These are phyloP conservation scores for Alternaria rosae DNA, from an alignment of 2,329 filamentous ascomycete species.

Conservation along the genomic window DNA sequence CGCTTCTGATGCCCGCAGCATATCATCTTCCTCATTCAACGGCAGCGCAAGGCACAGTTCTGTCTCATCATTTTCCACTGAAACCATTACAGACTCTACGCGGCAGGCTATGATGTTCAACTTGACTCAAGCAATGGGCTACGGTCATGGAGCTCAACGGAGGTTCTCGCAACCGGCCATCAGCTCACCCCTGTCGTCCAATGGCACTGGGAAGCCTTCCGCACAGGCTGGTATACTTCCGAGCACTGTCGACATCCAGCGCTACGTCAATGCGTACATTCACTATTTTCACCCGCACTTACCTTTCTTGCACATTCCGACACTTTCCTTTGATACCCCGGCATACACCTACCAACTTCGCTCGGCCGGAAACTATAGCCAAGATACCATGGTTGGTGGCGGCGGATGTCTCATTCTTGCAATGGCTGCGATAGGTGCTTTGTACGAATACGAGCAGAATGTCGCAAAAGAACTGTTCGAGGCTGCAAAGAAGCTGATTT, in stretches of 20 bases:
- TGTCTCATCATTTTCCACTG: slow-evolving; percentile 66
- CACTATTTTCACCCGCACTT: slow-evolving; percentile 92
- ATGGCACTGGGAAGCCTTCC: slow-evolving; percentile 41
- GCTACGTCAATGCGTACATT: slow-evolving; percentile 89
- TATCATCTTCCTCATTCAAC: slow-evolving; percentile 72
- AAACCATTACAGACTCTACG: slow-evolving; percentile 72
- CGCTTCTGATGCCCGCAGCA: slow-evolving; percentile 70
- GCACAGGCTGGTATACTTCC: slow-evolving; percentile 69
- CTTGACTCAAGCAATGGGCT: slow-evolving; percentile 65
- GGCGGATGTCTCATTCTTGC: slow-evolving; percentile 86
- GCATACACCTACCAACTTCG: slow-evolving; percentile 68
- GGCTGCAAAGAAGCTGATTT: slow-evolving; percentile 93
- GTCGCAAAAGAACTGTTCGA: slow-evolving; percentile 88
- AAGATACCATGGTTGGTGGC: slow-evolving; percentile 70
- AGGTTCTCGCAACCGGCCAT: slow-evolving; percentile 67
- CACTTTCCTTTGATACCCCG: slow-evolving; percentile 85
- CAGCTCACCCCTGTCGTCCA: slow-evolving; percentile 60
- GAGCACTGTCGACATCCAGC: slow-evolving; percentile 83
- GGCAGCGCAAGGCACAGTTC: slow-evolving; percentile 70
- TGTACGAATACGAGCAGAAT: slow-evolving; percentile 85
- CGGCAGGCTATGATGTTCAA: slow-evolving; percentile 68
- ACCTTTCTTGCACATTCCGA: slow-evolving; percentile 92
- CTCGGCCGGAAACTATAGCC: slow-evolving; percentile 62
- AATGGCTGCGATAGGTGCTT: slow-evolving; percentile 84
- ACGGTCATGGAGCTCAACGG: slow-evolving; percentile 57